These are phyloP conservation scores for Aspergillus sp. DNA, from an alignment of 2,329 filamentous ascomycete species.

Conservation along the genomic window DNA sequence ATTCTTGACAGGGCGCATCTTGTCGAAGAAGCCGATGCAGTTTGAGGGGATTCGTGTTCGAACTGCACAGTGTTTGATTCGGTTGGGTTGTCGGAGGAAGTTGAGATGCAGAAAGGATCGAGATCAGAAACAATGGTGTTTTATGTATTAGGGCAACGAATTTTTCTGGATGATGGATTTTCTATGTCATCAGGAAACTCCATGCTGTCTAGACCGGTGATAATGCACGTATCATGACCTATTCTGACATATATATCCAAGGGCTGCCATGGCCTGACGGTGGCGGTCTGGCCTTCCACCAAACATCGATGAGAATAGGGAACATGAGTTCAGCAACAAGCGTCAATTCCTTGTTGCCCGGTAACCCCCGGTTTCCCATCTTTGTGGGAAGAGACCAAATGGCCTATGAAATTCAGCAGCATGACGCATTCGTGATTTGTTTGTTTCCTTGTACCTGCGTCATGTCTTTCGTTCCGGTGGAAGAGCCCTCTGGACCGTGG, in stretches of 20 bases:
- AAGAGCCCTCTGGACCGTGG: background rate
- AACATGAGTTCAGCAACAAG: too few species aligned
- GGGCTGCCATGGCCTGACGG: too few species aligned
- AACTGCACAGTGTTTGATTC: background rate
- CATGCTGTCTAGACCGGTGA: background rate
- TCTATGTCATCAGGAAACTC: slow-evolving; percentile 4
- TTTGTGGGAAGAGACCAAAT: too few species aligned
- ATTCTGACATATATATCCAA: background rate
- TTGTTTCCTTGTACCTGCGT: background rate
- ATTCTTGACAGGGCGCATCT: slow-evolving; percentile 14
- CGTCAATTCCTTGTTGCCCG: too few species aligned
- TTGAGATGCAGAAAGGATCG: background rate
- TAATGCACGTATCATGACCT: background rate
- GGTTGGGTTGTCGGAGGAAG: background rate
- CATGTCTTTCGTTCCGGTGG: background rate
- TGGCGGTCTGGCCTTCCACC: too few species aligned
- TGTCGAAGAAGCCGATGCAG: background rate
- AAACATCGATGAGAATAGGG: too few species aligned
- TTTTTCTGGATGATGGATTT: slow-evolving; percentile 2
- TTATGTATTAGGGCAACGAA: slow-evolving; percentile 1
- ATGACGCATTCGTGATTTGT: background rate
- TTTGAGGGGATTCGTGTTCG: background rate
- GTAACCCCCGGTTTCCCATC: too few species aligned
- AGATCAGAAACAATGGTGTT: background rate
- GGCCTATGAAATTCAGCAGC: too few species aligned